phyloP scores from a whole-genome alignment of 2,329 filamentous ascomycete genomes.

The Gliomastix tumulicola region DNA sequence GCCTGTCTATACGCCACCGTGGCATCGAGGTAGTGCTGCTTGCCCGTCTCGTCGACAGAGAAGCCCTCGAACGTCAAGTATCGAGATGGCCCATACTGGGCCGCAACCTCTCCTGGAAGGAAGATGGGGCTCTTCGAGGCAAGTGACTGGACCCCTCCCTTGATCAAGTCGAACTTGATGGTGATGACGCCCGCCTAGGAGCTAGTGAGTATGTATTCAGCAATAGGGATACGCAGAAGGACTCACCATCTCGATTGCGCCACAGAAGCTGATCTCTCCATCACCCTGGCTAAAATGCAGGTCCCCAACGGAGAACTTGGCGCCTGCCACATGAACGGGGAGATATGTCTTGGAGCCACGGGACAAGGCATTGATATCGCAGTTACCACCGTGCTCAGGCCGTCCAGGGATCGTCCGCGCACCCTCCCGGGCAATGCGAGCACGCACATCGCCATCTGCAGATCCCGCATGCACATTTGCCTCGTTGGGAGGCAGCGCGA shows the following conservation, averaged over 20 bases:
- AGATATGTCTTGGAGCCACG: conserved; percentile 78
- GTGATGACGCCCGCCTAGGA: conserved; percentile 86
- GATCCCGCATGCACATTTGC: conserved; percentile 67
- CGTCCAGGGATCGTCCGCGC: conserved; percentile 79
- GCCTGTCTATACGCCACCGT: conserved; percentile 84
- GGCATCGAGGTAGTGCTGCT: conserved; percentile 83
- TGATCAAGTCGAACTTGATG: conserved; percentile 69
- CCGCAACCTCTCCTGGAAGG: conserved; percentile 79
- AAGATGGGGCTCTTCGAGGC: conserved; percentile 62
- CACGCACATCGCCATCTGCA: conserved; percentile 49
- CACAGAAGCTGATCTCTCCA: conserved; percentile 83
- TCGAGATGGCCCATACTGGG: conserved; percentile 71
- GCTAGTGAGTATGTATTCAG: no score
- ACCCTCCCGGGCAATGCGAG: conserved; percentile 68
- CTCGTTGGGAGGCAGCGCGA: conserved; percentile 71
- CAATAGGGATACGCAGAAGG: no score
- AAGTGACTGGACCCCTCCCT: conserved; percentile 69
- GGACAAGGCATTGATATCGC: conserved; percentile 83
- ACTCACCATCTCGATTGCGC: conserved; percentile 95
- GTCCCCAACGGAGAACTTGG: conserved; percentile 87
- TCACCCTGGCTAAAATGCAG: conserved; percentile 85
- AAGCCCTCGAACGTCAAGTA: conserved; percentile 88
- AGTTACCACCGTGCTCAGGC: conserved; percentile 85
- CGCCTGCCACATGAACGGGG: conserved; percentile 78
- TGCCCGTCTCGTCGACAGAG: conserved; percentile 79